Evolutionary conservation across 805 yeast genomes (phyloP), one percentile per base, ranked within the genome.

Genomic region (Yarrowia hollandica): DNA sequence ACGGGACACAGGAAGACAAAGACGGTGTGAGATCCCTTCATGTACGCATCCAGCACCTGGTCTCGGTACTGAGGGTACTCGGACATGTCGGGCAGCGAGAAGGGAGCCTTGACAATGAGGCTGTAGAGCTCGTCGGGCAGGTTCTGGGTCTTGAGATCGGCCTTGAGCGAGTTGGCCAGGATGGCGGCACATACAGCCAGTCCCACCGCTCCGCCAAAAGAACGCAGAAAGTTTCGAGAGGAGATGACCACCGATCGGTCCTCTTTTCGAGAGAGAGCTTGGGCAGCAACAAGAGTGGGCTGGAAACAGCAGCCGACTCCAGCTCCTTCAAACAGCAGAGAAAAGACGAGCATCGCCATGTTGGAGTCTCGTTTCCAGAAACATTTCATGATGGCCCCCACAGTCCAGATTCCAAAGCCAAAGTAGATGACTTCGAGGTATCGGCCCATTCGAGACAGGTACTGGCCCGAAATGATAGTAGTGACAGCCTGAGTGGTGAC

Each of bases 121-220:
- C 60, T 12, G 44, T 42, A 9, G 34, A 33, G 22, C 22, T 42
- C 33, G 23, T 37, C 1, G n/a, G 39, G 35, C 14, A 50, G 26
- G 63, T 61, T 12, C 57, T 37, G 37, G 18, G 41, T 39, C 21
- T 62, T 60, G 22, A 60, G 54, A 18, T 59, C 46, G 18, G 38
- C 38, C 12, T 58, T 37, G 52, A 64, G 41, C 16, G 62, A 54
- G 37, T 66, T 66, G 31, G 64, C 61, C 14, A 21, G 73, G 67
- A 63, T 23, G 8, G 68, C 60, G 2, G 63, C 60, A 15, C 65
- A 60, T 9, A 79, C 68, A 0, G 86, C 84, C 33, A 82, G 71
- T 0, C 87, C 86, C 23, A 81, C 70, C 0, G 86, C 77, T n/a
- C 85, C 85, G 14, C 87, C 88, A 60, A 83, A 76, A 2, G 83